phyloP scores from a whole-genome alignment of 345 rosid species.

The Psidium friedrichsthalianum region DNA sequence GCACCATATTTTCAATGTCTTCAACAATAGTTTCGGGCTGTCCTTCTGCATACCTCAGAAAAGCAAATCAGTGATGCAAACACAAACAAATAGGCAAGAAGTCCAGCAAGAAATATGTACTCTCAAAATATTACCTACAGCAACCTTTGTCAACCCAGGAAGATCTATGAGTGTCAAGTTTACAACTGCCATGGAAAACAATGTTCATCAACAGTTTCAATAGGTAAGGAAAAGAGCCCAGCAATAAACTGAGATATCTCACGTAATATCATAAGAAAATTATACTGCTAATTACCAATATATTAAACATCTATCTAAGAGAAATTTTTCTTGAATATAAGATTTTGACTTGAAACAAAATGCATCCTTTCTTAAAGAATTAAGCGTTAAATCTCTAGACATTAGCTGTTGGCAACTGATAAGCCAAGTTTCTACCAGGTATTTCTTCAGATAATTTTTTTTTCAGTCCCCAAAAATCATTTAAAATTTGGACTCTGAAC shows the following conservation, averaged over 20 bases:
- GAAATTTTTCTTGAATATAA: neutral
- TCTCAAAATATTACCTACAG: slow-evolving; percentile 62
- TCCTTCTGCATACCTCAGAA: neutral
- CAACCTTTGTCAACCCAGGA: slow-evolving; percentile 99
- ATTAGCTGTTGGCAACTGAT: neutral
- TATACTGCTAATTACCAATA: neutral
- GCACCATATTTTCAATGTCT: too few relatives aligned
- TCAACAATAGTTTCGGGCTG: too few relatives aligned
- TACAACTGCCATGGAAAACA: slow-evolving; percentile 43
- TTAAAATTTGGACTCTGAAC: neutral
- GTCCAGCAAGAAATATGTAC: neutral
- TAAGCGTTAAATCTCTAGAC: neutral
- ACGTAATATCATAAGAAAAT: neutral
- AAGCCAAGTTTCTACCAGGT: neutral
- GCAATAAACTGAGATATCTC: neutral
- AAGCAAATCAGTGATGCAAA: neutral
- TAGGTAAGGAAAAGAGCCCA: neutral
- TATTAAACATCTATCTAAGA: neutral
- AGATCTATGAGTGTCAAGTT: slow-evolving; percentile 96
- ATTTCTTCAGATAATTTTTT: neutral
- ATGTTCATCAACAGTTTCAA: neutral
- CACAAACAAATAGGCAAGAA: neutral
- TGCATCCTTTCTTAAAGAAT: neutral
- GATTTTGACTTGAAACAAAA: neutral
- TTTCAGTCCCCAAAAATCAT: neutral